Evolutionary conservation across 176 grass and related monocot genomes (phyloP).

Genomic region (Metroxylon sagu): DNA sequence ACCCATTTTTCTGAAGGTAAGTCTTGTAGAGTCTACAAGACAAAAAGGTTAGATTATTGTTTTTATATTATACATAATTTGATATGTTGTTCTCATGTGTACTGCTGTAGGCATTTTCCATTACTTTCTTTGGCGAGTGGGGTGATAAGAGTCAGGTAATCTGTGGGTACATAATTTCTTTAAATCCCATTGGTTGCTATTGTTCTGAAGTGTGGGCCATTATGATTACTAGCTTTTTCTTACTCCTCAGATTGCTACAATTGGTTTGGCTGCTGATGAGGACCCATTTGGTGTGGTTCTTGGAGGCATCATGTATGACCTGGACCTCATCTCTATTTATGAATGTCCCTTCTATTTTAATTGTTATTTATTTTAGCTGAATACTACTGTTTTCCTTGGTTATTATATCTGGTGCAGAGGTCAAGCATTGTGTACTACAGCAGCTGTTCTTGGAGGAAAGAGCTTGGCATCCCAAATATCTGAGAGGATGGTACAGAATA

Average conservation of each 20-base stretch:
- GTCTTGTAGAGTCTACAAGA: constrained; percentile 13
- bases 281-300: constrained; percentile 93
- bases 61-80: too few relatives aligned
- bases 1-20: constrained; percentile 93
- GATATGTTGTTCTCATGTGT: too few relatives aligned
- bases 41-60: too few relatives aligned
- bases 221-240: neutral
- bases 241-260: constrained; percentile 76
- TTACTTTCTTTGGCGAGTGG: constrained; percentile 99
- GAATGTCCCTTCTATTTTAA: too few relatives aligned
- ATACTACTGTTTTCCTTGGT: too few relatives aligned
- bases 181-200: neutral
- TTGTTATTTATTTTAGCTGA: too few relatives aligned
- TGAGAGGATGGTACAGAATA: constrained; percentile 68
- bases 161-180: neutral
- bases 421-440: constrained; percentile 93
- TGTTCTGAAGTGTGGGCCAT: too few relatives aligned
- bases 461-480: constrained; percentile 96
- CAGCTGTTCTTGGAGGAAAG: constrained; percentile 91
- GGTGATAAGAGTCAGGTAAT: constrained; percentile 99
- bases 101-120: constrained; percentile 77
- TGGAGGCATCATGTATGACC: constrained; percentile 71
- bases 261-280: constrained; percentile 88
- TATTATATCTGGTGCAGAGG: constrained; percentile 27
- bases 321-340: neutral